phyloP scores from a whole-genome alignment of 2,329 filamentous ascomycete genomes.

The Paramyrothecium roridum region DNA sequence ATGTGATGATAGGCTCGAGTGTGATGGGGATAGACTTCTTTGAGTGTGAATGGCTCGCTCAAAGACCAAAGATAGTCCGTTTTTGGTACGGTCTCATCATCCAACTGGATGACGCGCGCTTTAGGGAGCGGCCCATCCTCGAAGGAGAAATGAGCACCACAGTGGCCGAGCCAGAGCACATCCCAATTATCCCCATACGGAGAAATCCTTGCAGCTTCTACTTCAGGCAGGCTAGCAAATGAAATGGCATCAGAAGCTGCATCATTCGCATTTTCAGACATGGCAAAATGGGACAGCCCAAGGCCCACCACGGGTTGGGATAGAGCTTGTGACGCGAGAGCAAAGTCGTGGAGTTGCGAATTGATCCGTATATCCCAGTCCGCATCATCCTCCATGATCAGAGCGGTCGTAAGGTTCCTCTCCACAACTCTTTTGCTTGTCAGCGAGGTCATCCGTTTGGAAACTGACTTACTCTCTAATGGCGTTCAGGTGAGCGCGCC shows the following conservation, averaged over 20 bases:
- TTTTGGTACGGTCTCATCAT: slow-evolving; percentile 32
- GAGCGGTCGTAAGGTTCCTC: slow-evolving; percentile 39
- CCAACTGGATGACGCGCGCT: slow-evolving; percentile 22
- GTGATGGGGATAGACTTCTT: slow-evolving; percentile 31
- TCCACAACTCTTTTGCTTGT: slow-evolving; percentile 32
- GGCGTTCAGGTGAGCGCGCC: slow-evolving; percentile 37
- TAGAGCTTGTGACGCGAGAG: slow-evolving; percentile 30
- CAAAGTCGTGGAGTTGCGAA: slow-evolving; percentile 40
- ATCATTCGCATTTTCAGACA: slow-evolving; percentile 16
- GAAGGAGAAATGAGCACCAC: slow-evolving; percentile 31
- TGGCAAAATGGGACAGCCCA: slow-evolving; percentile 13
- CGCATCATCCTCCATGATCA: slow-evolving; percentile 54
- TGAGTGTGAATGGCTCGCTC: slow-evolving; percentile 30
- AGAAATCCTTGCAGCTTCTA: slow-evolving; percentile 19
- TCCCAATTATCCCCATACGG: slow-evolving; percentile 51
- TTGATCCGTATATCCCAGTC: slow-evolving; percentile 55
- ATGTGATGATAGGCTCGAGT: slow-evolving; percentile 40
- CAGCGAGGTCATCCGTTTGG: too few species aligned
- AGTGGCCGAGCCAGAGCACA: slow-evolving; percentile 48
- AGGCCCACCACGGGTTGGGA: slow-evolving; percentile 21
- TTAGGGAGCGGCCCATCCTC: slow-evolving; percentile 16
- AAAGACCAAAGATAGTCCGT: slow-evolving; percentile 26
- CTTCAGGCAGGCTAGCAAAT: slow-evolving; percentile 13
- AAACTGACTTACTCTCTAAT: slow-evolving; percentile 22
- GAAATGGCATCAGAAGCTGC: slow-evolving; percentile 3